Conservation (phyloP, 1,139 yeast genomes). For the Arxiozyma slooffiae region DNA sequence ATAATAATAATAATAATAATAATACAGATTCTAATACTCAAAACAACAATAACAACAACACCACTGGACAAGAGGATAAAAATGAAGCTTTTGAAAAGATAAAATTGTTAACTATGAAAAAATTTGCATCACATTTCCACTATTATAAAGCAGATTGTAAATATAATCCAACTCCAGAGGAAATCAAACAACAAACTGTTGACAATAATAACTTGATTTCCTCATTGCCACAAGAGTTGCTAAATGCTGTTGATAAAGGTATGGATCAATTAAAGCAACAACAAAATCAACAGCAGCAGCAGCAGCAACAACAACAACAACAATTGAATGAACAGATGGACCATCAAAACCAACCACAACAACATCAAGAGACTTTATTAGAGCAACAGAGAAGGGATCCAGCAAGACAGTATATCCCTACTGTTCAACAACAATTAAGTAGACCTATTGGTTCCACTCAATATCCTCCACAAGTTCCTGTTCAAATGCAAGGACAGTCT, state of each 20-base stretch:
- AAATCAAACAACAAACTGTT: conserved; percentile 24
- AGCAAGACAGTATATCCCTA: neutral
- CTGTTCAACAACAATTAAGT: conserved; percentile 1
- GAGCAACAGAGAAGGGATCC: conserved; percentile 3
- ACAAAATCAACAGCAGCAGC: conserved; percentile 8
- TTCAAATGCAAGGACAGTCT: neutral
- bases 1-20: neutral
- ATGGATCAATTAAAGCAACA: conserved; percentile 29
- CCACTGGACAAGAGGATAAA: conserved; percentile 14
- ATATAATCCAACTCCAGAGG: conserved; percentile 27
- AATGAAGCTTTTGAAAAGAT: conserved; percentile 26
- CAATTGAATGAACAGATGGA: conserved; percentile 12
- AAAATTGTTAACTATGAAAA: conserved; percentile 27
- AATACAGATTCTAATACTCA: conserved; percentile 6
- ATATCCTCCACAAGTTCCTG: conserved; percentile 11
- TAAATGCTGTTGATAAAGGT: conserved; percentile 23
- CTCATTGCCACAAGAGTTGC: conserved; percentile 21
- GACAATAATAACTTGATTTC: conserved; percentile 22
- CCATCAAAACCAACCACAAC: conserved; percentile 3
- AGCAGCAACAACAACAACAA: conserved; percentile 10
- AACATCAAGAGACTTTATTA: conserved; percentile 7
- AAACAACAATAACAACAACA: conserved; percentile 12
- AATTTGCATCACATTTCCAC: conserved; percentile 29
- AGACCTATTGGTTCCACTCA: conserved; percentile 3
- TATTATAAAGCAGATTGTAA: conserved; percentile 25